Percentiles rank a stretch among this genome's conserved stretches.
These are phyloP conservation scores for Pestalotiopsis sp. DNA, from an alignment of 2,329 filamentous ascomycete genomes.

Conservation along the genomic window DNA sequence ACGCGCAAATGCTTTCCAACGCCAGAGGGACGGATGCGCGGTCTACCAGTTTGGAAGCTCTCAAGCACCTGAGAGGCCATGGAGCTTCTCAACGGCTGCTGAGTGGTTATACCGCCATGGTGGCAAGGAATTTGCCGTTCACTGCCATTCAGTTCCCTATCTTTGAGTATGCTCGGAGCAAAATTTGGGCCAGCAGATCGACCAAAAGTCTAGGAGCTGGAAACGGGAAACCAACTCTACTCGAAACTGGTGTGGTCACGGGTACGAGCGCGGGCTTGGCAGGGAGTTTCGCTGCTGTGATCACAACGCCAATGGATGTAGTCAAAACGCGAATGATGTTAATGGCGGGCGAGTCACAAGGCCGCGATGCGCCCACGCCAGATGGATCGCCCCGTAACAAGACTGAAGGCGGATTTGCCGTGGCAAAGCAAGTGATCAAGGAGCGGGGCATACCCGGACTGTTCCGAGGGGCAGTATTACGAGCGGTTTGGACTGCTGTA, in stretches of 20 bases:
- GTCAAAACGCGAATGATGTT: slow-evolving; percentile 92
- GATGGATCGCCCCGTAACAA: slow-evolving; percentile 31
- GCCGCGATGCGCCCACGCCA: slow-evolving; percentile 30
- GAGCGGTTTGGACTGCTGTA: slow-evolving; percentile 79
- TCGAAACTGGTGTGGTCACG: slow-evolving; percentile 73
- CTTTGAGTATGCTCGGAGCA: slow-evolving; percentile 74
- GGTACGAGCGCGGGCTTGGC: slow-evolving; percentile 74
- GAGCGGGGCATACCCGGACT: slow-evolving; percentile 74
- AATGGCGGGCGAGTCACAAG: slow-evolving; percentile 48
- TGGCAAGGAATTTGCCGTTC: slow-evolving; percentile 82
- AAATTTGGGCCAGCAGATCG: slow-evolving; percentile 43
- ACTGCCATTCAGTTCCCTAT: slow-evolving; percentile 88
- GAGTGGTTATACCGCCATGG: slow-evolving; percentile 78
- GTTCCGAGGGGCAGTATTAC: slow-evolving; percentile 75
- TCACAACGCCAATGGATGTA: slow-evolving; percentile 90
- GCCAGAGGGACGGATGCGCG: slow-evolving; percentile 19
- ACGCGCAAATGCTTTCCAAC: slow-evolving; percentile 76
- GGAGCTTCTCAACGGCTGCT: slow-evolving; percentile 61
- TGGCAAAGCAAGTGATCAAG: slow-evolving; percentile 66
- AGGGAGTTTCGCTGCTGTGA: slow-evolving; percentile 72
- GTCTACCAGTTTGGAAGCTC: slow-evolving; percentile 51
- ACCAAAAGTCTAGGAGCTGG: slow-evolving; percentile 10
- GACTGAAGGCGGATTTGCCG: slow-evolving; percentile 49
- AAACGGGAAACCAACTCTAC: slow-evolving; percentile 39
- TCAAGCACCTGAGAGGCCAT: slow-evolving; percentile 55